These are phyloP conservation scores for Fallopia convolvulus DNA, from an alignment of 148 eudicot genomes.

Conservation along the genomic window DNA sequence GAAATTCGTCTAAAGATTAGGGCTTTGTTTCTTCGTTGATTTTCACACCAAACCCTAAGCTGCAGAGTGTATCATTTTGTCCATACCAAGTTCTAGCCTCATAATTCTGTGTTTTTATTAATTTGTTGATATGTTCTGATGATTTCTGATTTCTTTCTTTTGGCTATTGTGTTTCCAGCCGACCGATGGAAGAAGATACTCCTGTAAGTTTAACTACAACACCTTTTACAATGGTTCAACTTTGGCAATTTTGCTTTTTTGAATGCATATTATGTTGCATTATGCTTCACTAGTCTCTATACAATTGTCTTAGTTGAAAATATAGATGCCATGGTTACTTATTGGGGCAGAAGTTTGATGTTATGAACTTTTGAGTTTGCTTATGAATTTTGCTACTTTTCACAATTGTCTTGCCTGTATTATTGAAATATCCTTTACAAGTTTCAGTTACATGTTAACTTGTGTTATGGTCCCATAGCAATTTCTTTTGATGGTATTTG, in stretches of 20 bases:
- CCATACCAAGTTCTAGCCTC: not conserved
- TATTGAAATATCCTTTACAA: not conserved
- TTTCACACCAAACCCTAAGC: not conserved
- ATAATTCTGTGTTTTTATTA: not conserved
- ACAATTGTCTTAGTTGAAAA: not conserved
- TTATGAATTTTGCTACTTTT: not conserved
- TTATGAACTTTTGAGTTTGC: not conserved
- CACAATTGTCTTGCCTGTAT: not conserved
- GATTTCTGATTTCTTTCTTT: not conserved
- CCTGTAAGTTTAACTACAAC: constrained; percentile 36
- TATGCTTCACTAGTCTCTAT: not conserved
- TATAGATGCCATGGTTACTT: not conserved
- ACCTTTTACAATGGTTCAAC: not conserved
- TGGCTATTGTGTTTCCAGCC: constrained; percentile 35
- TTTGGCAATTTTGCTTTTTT: not conserved
- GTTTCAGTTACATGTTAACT: not conserved
- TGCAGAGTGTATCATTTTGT: not conserved
- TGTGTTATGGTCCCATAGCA: not conserved
- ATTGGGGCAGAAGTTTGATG: not conserved
- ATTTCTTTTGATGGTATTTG: not conserved
- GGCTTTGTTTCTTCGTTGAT: not conserved
- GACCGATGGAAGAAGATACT: constrained; percentile 72
- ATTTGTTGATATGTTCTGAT: not conserved
- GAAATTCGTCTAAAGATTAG: not conserved
- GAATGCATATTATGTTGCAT: not conserved